Percentiles rank a stretch among this genome's conserved stretches.
Evolutionary conservation across 2,329 filamentous ascomycete species (phyloP).

Genomic region (Sarocladiaceae sp.): DNA sequence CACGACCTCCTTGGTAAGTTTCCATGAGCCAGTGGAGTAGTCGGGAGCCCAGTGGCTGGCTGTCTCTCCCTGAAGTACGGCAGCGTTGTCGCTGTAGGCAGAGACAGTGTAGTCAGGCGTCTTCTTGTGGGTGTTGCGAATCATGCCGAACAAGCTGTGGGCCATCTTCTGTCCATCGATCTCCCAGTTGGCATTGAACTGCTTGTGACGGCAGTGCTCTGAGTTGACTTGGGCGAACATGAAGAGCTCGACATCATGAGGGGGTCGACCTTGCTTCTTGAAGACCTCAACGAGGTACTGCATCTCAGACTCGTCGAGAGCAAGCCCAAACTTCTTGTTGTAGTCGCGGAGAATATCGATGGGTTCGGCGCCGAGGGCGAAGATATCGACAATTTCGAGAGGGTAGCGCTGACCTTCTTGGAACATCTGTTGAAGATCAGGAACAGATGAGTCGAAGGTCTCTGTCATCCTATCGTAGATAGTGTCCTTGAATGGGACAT

Average conservation of each 20-base stretch:
- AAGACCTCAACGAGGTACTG: constrained; percentile 77
- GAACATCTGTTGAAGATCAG: constrained; percentile 74
- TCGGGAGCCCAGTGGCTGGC: constrained; percentile 76
- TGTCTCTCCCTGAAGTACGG: constrained; percentile 56
- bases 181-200: constrained; percentile 95
- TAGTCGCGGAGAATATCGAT: constrained; percentile 73
- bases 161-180: constrained; percentile 82
- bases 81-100: constrained; percentile 96
- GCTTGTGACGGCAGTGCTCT: constrained; percentile 82
- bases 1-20: constrained; percentile 76
- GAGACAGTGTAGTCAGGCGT: constrained; percentile 82
- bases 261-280: constrained; percentile 48
- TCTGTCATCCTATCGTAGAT: constrained; percentile 97
- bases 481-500: constrained; percentile 61
- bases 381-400: constrained; percentile 73
- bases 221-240: constrained; percentile 99
- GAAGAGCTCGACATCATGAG: constrained; percentile 92
- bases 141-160: constrained; percentile 90
- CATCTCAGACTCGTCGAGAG: constrained; percentile 84
- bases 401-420: constrained; percentile 58
- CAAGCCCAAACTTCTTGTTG: constrained; percentile 79
- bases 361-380: constrained; percentile 59
- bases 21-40: constrained; percentile 82
- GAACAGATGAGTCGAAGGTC: constrained; percentile 62
- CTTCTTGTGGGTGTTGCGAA: constrained; percentile 86